Percentiles rank a stretch among this genome's conserved stretches.
Evolutionary conservation across 2,329 filamentous ascomycete genomes (phyloP).

Genomic region (Sphaceloma murrayae): DNA sequence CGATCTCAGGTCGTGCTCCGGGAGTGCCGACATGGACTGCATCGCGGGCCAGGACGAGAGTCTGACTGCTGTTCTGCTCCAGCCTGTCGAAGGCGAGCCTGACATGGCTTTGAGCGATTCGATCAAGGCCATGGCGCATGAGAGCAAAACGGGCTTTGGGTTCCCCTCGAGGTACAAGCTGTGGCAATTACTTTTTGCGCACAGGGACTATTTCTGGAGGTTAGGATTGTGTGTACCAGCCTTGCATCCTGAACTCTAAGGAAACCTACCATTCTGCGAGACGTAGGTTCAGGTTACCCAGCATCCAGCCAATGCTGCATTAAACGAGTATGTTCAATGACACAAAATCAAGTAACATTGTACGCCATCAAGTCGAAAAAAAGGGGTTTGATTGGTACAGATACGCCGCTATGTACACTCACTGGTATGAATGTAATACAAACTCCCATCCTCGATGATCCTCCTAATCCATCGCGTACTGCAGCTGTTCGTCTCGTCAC

Average conservation of each 20-base stretch:
- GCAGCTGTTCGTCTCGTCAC: too few relatives aligned
- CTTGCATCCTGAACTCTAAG: slow-evolving; percentile 7
- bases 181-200: slow-evolving; percentile 90
- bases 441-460: slow-evolving; percentile 1
- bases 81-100: slow-evolving; percentile 1
- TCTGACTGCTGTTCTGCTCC: slow-evolving; percentile 21
- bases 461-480: background rate
- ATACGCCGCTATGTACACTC: slow-evolving; percentile 15
- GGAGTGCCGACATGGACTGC: slow-evolving; percentile 62
- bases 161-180: slow-evolving; percentile 56
- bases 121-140: slow-evolving; percentile 12
- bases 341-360: too few relatives aligned
- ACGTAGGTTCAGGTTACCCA: too few relatives aligned
- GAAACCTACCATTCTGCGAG: too few relatives aligned
- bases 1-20: slow-evolving; percentile 63
- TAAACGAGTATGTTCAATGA: too few relatives aligned
- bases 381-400: too few relatives aligned
- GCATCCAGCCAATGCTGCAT: too few relatives aligned
- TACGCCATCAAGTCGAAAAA: too few relatives aligned
- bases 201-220: slow-evolving; percentile 94
- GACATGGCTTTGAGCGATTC: background rate
- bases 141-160: slow-evolving; percentile 10
- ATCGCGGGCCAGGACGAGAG: slow-evolving; percentile 50
- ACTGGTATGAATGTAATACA: slow-evolving; percentile 13
- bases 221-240: slow-evolving; percentile 77